Percentiles rank a stretch among this genome's conserved stretches.
These are phyloP conservation scores for Ascobolus immersus DNA, from an alignment of 495 filamentous ascomycete species.

Conservation along the genomic window DNA sequence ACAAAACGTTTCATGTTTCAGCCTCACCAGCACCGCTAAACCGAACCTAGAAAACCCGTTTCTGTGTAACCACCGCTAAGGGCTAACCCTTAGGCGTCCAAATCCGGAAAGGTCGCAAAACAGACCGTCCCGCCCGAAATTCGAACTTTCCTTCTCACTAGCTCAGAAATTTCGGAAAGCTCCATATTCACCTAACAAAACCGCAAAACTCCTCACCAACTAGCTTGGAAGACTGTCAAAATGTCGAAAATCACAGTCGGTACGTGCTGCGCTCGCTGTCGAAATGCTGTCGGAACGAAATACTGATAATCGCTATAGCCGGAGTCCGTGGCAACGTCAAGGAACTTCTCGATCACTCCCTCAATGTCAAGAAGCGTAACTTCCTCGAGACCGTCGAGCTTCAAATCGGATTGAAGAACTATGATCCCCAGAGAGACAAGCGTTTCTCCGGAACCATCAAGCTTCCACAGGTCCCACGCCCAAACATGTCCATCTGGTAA, in stretches of 20 bases:
- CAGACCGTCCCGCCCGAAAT: no score
- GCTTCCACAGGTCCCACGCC: conserved; percentile 71
- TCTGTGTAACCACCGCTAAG: no score
- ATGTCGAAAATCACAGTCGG: conserved; percentile 81
- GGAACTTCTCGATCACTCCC: conserved; percentile 76
- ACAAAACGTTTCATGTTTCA: no score
- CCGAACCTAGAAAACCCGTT: no score
- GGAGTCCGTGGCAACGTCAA: conserved; percentile 88
- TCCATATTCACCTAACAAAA: no score
- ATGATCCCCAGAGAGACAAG: conserved; percentile 99
- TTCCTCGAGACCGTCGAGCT: conserved; percentile 91
- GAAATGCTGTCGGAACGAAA: not conserved
- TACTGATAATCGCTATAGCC: conserved; percentile 30
- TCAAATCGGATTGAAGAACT: conserved; percentile 99
- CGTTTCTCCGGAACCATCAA: conserved; percentile 98
- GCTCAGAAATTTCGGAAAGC: no score
- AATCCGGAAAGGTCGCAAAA: no score
- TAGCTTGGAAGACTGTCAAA: conserved; percentile 44
- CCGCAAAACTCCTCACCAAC: conserved; percentile 36
- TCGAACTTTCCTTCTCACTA: no score
- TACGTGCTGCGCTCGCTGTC: conserved; percentile 19
- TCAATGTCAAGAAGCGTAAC: conserved; percentile 96
- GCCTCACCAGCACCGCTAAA: no score
- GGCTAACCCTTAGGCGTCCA: no score
- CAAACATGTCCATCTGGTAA: conserved; percentile 80